These are phyloP conservation scores for Penicillium capsulatum DNA, from an alignment of 2,329 filamentous ascomycete genomes.

Conservation along the genomic window DNA sequence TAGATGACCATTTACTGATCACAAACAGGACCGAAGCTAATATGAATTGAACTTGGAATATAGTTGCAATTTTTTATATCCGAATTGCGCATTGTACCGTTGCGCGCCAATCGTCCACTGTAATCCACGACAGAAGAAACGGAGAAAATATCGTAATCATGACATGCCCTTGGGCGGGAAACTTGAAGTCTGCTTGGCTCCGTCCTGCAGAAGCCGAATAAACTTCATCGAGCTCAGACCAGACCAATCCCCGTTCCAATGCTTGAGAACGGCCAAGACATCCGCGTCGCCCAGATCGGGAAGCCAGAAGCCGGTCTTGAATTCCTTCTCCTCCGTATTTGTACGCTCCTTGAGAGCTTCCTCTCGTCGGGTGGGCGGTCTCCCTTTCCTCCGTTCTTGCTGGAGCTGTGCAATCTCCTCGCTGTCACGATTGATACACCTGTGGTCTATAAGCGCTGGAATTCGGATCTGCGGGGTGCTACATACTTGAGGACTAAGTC, in stretches of 20 bases:
- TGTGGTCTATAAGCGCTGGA: slow-evolving; percentile 9
- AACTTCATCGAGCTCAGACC: slow-evolving; percentile 73
- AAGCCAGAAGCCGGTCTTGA: slow-evolving; percentile 72
- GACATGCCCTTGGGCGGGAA: slow-evolving; percentile 68
- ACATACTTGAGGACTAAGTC: slow-evolving; percentile 59
- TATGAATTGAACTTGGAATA: too few species aligned
- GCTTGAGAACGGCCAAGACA: slow-evolving; percentile 61
- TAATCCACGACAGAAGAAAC: slow-evolving; percentile 11
- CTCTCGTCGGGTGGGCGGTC: slow-evolving; percentile 72
- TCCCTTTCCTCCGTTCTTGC: slow-evolving; percentile 68
- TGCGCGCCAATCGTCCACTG: slow-evolving; percentile 18
- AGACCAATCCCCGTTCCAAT: slow-evolving; percentile 82
- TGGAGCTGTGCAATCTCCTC: slow-evolving; percentile 43
- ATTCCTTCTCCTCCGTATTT: slow-evolving; percentile 70
- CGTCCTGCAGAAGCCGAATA: slow-evolving; percentile 65
- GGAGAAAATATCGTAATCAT: slow-evolving; percentile 29
- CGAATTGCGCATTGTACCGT: too few species aligned
- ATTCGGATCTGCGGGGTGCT: neutral
- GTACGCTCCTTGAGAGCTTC: slow-evolving; percentile 71
- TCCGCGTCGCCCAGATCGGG: slow-evolving; percentile 69
- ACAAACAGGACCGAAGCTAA: too few species aligned
- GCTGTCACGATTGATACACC: slow-evolving; percentile 37
- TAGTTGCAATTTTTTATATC: too few species aligned
- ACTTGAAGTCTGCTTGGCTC: slow-evolving; percentile 61
- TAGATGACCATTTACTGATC: too few species aligned